Evolutionary conservation across 139 green algal genomes (phyloP).

Genomic region (Asterochloris erici): DNA sequence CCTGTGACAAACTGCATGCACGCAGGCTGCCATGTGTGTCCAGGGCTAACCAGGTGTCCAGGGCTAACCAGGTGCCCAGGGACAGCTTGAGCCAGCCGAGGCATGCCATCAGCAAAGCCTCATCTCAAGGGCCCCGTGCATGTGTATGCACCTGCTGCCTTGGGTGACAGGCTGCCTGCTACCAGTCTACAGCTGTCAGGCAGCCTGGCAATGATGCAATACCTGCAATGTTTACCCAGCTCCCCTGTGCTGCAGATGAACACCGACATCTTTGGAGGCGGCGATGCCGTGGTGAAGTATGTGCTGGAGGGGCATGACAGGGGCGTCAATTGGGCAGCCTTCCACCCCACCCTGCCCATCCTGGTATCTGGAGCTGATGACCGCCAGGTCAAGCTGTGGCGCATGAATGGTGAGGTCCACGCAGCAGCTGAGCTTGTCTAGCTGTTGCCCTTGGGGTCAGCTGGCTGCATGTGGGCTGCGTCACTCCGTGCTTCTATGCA

Average conservation of each 20-base stretch:
- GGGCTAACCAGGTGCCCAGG: too few relatives aligned
- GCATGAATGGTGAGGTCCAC: conserved; percentile 84
- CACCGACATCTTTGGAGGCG: conserved; percentile 94
- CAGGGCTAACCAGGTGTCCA: too few relatives aligned
- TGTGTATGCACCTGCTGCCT: too few relatives aligned
- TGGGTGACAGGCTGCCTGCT: too few relatives aligned
- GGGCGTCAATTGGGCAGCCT: conserved; percentile 98
- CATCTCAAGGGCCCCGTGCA: too few relatives aligned
- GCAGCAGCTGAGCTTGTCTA: background rate
- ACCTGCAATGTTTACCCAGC: too few relatives aligned
- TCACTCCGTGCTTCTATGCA: background rate
- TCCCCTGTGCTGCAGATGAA: conserved; percentile 74
- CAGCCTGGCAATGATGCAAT: background rate
- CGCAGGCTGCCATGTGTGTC: too few relatives aligned
- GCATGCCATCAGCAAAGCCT: too few relatives aligned
- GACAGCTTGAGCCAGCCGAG: too few relatives aligned
- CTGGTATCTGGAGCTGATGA: conserved; percentile 99
- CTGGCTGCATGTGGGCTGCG: background rate
- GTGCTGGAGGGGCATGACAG: conserved; percentile 98
- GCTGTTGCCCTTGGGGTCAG: background rate
- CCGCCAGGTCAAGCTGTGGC: conserved; percentile 98
- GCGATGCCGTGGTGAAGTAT: conserved; percentile 98
- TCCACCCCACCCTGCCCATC: conserved; percentile 96
- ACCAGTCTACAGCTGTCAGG: background rate
- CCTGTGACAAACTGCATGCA: too few relatives aligned